Conservation (phyloP, 164 flowering plant species). For the Umbellularia californica region DNA sequence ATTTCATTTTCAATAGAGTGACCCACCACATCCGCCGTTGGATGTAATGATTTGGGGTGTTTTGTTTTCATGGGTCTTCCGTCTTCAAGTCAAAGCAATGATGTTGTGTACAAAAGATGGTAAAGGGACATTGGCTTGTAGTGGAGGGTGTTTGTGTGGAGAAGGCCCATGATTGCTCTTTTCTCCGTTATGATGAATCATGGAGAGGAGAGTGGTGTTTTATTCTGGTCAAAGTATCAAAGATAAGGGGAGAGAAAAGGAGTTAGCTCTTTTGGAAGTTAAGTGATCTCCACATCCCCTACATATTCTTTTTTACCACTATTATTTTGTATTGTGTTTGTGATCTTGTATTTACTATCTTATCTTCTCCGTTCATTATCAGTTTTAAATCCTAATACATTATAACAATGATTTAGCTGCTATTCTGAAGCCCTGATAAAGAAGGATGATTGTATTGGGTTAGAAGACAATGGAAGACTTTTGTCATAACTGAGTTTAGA, state of each 20-base stretch:
- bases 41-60: constrained; percentile 11
- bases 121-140: constrained; percentile 9
- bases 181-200: no score
- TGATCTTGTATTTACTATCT: no score
- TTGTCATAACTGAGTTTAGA: no score
- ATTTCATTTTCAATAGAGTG: not conserved
- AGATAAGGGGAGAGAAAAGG: not conserved
- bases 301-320: not conserved
- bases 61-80: not conserved
- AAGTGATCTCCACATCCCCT: constrained; percentile 17
- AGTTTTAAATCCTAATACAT: no score
- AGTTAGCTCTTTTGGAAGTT: constrained; percentile 2
- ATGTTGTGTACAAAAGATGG: constrained; percentile 1
- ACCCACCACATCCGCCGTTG: no score
- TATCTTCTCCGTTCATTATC: no score
- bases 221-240: constrained; percentile 19
- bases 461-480: no score
- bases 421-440: no score
- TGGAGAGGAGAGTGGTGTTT: constrained; percentile 17
- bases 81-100: constrained; percentile 13
- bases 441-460: no score
- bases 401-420: no score
- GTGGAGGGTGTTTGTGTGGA: constrained; percentile 16
- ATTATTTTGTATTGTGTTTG: no score
- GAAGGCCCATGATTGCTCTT: no score